Evolutionary conservation across 768 basidiomycete genomes (phyloP), one percentile per base, ranked within the genome.

Genomic region (Rhizopogon sp.): DNA sequence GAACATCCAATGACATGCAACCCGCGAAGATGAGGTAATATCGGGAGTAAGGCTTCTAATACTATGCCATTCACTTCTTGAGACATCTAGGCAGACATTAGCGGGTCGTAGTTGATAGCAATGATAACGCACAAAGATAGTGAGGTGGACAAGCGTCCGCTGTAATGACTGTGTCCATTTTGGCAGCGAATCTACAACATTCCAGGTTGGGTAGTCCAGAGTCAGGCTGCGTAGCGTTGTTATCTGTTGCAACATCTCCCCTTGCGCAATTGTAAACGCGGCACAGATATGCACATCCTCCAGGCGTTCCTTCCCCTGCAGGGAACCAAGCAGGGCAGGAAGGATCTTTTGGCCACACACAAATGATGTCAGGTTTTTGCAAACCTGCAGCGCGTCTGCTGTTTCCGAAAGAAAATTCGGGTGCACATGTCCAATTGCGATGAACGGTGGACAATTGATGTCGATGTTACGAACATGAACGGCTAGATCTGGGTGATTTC

Each of bases 1-100:
- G 77, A 66, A 64, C 88, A 90, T 4, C 74, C 75, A 29, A 88
- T 64, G 28, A 90, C 66, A 65, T 89, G 85, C 3, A 90, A 72
- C 5, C 79, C 80, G 8, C 70, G 67, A 9, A 90, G 74, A 28
- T 71, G 68, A 0, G 86, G 81, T 0, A 88, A 72, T 6, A 80
- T 72, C 14, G 62, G 49, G 9, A 89, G 66, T 2, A 75, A 74
- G 31, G 69, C 54, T 41, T 78, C 74, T 41, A 90, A 71, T 5
- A 84, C 70, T 37, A 61, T 60, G 40, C 76, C 75, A 62, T 85
- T 83, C 35, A 87, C 65, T 20, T 83, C 78, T 39, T 70, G 74
- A 3, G 80, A 76, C 72, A 77, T 78, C 88, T 90, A 59, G 17
- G 49, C 50, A 40, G 39, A 16, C 14, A 16, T 35, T 1, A 41